Conservation (phyloP, 768 basidiomycete genomes). For the Cubamyces lactineus region DNA sequence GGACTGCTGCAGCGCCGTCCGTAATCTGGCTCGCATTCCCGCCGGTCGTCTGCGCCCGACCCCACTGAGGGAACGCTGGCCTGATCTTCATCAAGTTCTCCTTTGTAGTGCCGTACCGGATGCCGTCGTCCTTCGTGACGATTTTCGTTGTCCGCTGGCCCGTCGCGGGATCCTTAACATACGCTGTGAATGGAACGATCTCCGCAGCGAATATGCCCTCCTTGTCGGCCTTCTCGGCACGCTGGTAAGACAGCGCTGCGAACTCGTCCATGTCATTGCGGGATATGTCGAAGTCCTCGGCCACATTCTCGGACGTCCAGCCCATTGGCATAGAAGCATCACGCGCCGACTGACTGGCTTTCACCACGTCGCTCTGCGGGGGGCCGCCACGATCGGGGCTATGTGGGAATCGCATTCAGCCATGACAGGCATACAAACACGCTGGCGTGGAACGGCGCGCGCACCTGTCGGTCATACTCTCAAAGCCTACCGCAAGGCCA, state of each 20-base stretch:
- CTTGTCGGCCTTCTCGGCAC: conserved; percentile 75
- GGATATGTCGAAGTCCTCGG: conserved; percentile 68
- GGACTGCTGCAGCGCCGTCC: conserved; percentile 79
- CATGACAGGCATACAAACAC: conserved; percentile 27
- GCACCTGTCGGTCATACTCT: conserved; percentile 83
- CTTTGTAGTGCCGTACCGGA: conserved; percentile 73
- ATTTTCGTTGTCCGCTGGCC: conserved; percentile 56
- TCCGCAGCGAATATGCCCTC: conserved; percentile 66
- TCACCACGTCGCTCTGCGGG: conserved; percentile 62
- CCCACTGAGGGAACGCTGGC: conserved; percentile 85
- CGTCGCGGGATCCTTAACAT: conserved; percentile 57
- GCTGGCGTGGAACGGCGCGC: conserved; percentile 29
- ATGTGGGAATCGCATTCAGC: conserved; percentile 27
- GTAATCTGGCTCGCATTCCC: conserved; percentile 88
- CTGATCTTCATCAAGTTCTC: conserved; percentile 65
- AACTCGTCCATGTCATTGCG: conserved; percentile 77
- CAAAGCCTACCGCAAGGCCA: conserved; percentile 81
- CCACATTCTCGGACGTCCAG: conserved; percentile 90
- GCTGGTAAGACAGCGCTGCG: conserved; percentile 76
- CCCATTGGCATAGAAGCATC: conserved; percentile 81
- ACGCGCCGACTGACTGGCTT: conserved; percentile 53
- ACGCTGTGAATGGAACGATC: conserved; percentile 77
- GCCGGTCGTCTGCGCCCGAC: conserved; percentile 70
- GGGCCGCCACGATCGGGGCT: conserved; percentile 71
- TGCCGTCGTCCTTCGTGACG: conserved; percentile 75